Conservation (phyloP, 2,329 filamentous ascomycete genomes). For the Mariannaea sp. region DNA sequence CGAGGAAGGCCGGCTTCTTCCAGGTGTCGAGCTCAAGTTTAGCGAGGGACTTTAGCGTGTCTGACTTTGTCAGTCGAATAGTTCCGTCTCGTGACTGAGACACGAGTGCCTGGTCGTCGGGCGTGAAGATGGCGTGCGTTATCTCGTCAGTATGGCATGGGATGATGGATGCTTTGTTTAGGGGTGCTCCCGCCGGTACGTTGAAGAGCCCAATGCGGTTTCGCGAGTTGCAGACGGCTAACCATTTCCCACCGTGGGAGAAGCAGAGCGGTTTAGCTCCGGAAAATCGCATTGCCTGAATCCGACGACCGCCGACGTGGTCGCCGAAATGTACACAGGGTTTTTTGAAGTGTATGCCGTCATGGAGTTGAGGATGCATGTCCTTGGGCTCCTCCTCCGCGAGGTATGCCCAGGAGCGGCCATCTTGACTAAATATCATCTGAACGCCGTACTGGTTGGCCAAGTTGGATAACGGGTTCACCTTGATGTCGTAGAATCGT, state of each 20-base stretch:
- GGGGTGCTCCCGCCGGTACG: conserved; percentile 8
- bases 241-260: conserved; percentile 29
- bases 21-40: conserved; percentile 39
- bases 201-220: conserved; percentile 35
- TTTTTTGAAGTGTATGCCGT: conserved; percentile 31
- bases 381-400: conserved; percentile 33
- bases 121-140: conserved; percentile 37
- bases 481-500: conserved; percentile 33
- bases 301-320: conserved; percentile 29
- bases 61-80: conserved; percentile 33
- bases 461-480: conserved; percentile 26
- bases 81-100: conserved; percentile 38
- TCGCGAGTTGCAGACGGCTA: conserved; percentile 30
- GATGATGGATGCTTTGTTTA: conserved; percentile 25
- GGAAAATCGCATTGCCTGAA: conserved; percentile 29
- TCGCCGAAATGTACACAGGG: conserved; percentile 33
- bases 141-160: conserved; percentile 35
- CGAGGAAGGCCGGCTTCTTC: conserved; percentile 36
- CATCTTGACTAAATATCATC: conserved; percentile 31
- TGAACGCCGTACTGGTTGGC: conserved; percentile 35
- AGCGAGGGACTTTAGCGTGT: conserved; percentile 31
- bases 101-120: conserved; percentile 30
- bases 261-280: conserved; percentile 34
- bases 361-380: conserved; percentile 28
- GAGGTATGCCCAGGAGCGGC: conserved; percentile 34